A percentile compares a stretch with the other conserved stretches of the same genome.
Conservation (phyloP, 805 yeast species). For the Lipomyces kockii region DNA sequence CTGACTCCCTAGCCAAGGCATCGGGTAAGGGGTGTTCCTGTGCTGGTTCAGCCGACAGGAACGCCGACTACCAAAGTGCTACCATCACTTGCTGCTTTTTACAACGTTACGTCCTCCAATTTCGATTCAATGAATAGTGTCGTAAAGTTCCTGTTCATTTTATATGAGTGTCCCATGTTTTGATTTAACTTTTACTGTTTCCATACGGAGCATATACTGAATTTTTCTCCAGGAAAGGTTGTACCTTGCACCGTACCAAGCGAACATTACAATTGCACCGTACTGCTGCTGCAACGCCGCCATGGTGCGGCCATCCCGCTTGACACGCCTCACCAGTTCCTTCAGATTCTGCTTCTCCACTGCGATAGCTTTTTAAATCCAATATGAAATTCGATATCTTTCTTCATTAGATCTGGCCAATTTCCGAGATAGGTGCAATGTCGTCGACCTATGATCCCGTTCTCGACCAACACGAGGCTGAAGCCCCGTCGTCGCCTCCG, state of each 20-base stretch:
- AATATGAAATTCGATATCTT: not conserved
- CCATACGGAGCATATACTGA: not conserved
- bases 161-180: not conserved
- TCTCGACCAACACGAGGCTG: not conserved
- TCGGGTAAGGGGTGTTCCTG: too few relatives aligned
- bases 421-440: not conserved
- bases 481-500: not conserved
- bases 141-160: not conserved
- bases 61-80: too few relatives aligned
- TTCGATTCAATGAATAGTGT: not conserved
- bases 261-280: too few relatives aligned
- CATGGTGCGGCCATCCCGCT: not conserved
- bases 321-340: not conserved
- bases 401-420: not conserved
- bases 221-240: not conserved
- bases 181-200: not conserved
- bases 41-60: too few relatives aligned
- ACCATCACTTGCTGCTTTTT: too few relatives aligned
- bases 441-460: not conserved
- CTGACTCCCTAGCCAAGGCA: too few relatives aligned
- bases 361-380: not conserved
- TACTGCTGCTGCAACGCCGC: not conserved
- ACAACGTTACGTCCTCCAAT: not conserved
- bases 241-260: not conserved
- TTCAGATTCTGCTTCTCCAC: not conserved